Base-by-base conservation (phyloP, 2,329 filamentous ascomycete genomes). In the Chalaropsis thielavioides region DNA sequence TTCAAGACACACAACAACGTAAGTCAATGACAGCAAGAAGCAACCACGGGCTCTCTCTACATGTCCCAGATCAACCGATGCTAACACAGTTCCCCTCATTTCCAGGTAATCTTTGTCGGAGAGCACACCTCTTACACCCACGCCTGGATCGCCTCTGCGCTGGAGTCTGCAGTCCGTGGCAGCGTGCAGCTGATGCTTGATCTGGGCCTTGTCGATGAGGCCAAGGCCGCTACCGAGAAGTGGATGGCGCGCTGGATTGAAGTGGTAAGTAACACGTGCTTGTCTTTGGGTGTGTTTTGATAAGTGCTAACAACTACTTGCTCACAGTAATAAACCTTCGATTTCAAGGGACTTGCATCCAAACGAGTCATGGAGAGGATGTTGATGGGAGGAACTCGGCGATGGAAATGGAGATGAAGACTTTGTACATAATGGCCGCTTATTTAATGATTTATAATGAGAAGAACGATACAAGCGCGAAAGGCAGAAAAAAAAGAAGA, bases 71-170 rank as follows among this genome's bases (percentile, higher is more conserved):
- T 3, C 10, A 10, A 3, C 27, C 31, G 2, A 8, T 19, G 51
- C 63, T 66, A 59, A 64, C 61, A 41, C 27, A 10, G 1, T 22
- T 4, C 1, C 11, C 24, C 13, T n/a, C 7, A 22, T 5, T 35
- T 17, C 15, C 62, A 80, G 74, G 84, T 85, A n/a, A 82, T 89
- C 41, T 88, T 88, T 67, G 76, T 87, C 5, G 83, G 83, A 1
- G 86, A 89, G 72, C 85, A 89, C 71, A 88, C 86, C 0, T 82
- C 80, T 6, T 88, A 85, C 71, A 90, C 86, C 0, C 86, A 89
- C 70, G 85, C 84, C 0, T 89, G 85, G 85, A 86, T 88, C 61
- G 80, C 81, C 40, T 83, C 80, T 2, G 86, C 86, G 0, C 74
- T 89, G 3, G 86, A 89, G 71, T 86, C 82, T 11, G 85, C 83